Conservation (phyloP, 2,329 filamentous ascomycete species). For the Claviceps arundinis region DNA sequence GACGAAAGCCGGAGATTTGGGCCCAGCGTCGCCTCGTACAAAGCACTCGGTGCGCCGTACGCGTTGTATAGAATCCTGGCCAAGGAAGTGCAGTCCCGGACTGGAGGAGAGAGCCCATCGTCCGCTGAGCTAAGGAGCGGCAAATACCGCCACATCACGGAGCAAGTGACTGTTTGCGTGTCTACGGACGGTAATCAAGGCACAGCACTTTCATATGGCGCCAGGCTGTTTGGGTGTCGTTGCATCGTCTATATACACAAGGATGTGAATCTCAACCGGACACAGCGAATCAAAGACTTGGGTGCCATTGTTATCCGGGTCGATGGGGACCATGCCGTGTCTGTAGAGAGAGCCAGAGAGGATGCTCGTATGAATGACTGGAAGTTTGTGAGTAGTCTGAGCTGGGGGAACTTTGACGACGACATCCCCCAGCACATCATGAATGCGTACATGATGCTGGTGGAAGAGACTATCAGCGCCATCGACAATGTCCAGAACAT, state of each 20-base stretch:
- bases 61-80: slow-evolving; percentile 7
- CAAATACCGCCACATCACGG: slow-evolving; percentile 6
- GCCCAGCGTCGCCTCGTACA: slow-evolving; percentile 6
- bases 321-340: slow-evolving; percentile 7
- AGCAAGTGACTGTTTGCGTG: slow-evolving; percentile 7
- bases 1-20: slow-evolving; percentile 9
- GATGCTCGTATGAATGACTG: slow-evolving; percentile 8
- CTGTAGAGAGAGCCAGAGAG: slow-evolving; percentile 6
- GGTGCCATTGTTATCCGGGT: slow-evolving; percentile 8
- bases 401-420: slow-evolving; percentile 7
- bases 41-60: slow-evolving; percentile 9
- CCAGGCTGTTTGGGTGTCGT: slow-evolving; percentile 7
- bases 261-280: slow-evolving; percentile 4
- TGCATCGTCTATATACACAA: slow-evolving; percentile 10
- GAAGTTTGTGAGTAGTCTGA: slow-evolving; percentile 9
- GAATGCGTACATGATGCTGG: slow-evolving; percentile 10
- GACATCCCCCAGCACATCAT: slow-evolving; percentile 8
- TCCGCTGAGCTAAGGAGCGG: slow-evolving; percentile 5
- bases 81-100: slow-evolving; percentile 2
- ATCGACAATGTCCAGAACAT: slow-evolving; percentile 1
- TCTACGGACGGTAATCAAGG: slow-evolving; percentile 10
- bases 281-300: slow-evolving; percentile 5
- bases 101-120: slow-evolving; percentile 1
- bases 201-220: slow-evolving; percentile 7
- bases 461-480: slow-evolving; percentile 4